Percentiles rank a stretch among this genome's conserved stretches.
Conservation (phyloP, 192 early-diverging fungal species). For the Helicostylum pulchrum region DNA sequence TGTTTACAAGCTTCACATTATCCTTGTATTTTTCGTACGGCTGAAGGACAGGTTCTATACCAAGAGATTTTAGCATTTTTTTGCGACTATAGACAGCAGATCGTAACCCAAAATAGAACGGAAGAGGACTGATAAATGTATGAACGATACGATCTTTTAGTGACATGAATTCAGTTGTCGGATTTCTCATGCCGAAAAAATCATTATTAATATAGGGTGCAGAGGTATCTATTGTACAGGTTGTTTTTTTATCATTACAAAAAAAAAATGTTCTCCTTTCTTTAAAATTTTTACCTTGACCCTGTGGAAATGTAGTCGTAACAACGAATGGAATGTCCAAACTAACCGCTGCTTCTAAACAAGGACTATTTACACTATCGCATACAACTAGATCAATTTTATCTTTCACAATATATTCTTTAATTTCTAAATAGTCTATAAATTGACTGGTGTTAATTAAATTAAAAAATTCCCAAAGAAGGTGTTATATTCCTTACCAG, state of each 20-base stretch:
- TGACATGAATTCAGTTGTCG: slow-evolving; percentile 6
- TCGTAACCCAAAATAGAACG: neutral
- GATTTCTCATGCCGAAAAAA: neutral
- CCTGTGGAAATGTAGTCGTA: slow-evolving; percentile 14
- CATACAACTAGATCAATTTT: neutral
- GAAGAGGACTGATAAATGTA: neutral
- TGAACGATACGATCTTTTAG: neutral
- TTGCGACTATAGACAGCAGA: neutral
- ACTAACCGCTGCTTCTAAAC: slow-evolving; percentile 14
- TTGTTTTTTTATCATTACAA: no score
- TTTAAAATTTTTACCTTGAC: slow-evolving; percentile 2
- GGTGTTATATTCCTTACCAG: neutral
- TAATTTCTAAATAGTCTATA: neutral
- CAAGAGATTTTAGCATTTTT: neutral
- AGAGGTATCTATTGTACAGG: slow-evolving; percentile 6
- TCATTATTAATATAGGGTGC: slow-evolving; percentile 18
- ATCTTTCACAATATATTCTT: neutral
- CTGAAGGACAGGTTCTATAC: neutral
- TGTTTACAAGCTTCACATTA: slow-evolving; percentile 27
- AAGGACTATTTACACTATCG: slow-evolving; percentile 3
- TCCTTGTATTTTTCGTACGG: neutral
- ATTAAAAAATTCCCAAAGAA: no score
- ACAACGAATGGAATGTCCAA: slow-evolving; percentile 20
- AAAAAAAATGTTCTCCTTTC: neutral
- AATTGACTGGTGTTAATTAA: neutral